A percentile compares a stretch with the other conserved stretches of the same genome.
phyloP scores from a whole-genome alignment of 306 rosid species.

The Vachellia pachyceras region DNA sequence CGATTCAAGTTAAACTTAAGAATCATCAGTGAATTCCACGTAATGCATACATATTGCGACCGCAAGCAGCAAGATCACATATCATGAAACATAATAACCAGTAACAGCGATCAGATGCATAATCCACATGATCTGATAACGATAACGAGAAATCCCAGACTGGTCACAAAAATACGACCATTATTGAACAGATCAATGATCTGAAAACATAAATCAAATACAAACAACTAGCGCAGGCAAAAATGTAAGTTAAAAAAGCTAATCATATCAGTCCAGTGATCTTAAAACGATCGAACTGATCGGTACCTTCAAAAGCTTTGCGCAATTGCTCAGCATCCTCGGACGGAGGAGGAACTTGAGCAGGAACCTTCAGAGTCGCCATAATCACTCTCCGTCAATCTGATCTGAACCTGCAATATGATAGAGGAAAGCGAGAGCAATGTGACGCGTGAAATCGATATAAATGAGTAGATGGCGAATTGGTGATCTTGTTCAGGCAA shows the following conservation, averaged over 20 bases:
- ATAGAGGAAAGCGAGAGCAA: neutral
- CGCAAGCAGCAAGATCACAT: neutral
- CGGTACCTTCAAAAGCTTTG: slow-evolving; percentile 76
- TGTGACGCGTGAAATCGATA: neutral
- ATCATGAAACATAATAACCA: neutral
- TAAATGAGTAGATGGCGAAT: neutral
- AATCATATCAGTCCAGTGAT: neutral
- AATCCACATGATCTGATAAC: slow-evolving; percentile 14
- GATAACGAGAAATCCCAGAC: neutral
- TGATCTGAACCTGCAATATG: slow-evolving; percentile 13
- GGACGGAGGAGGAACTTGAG: slow-evolving; percentile 65
- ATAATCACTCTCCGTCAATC: slow-evolving; percentile 31
- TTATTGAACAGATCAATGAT: slow-evolving; percentile 19
- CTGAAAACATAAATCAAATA: neutral
- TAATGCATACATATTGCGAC: neutral
- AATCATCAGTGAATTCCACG: neutral
- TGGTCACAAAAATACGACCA: slow-evolving; percentile 16
- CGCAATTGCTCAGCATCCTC: slow-evolving; percentile 85
- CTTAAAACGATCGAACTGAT: too few species aligned
- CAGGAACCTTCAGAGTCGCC: slow-evolving; percentile 73
- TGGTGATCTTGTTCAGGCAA: neutral
- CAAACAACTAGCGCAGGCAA: neutral
- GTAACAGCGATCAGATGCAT: neutral
- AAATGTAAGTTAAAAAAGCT: neutral
- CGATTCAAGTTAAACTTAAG: slow-evolving; percentile 20